A percentile compares a stretch with the other conserved stretches of the same genome.
Evolutionary conservation across 768 basidiomycete species (phyloP).

Genomic region (Agrocybe chaxingu): DNA sequence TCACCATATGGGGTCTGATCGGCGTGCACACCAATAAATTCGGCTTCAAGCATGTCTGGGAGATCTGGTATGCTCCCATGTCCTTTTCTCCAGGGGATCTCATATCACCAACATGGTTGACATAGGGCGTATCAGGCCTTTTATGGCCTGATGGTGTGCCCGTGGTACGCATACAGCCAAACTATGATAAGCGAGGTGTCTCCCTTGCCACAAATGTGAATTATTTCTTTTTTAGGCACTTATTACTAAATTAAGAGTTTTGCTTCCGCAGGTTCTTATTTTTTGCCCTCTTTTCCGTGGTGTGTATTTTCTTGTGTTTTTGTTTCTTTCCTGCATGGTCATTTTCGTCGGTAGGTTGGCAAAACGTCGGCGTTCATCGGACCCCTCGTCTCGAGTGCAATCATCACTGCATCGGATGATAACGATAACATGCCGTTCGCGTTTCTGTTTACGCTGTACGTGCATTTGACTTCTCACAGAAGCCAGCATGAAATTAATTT

Average conservation of each 20-base stretch:
- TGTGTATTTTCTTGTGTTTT: constrained; percentile 21
- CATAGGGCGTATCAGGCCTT: constrained; percentile 65
- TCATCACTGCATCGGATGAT: constrained; percentile 63
- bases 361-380: constrained; percentile 79
- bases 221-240: constrained; percentile 1
- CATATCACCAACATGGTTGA: neutral
- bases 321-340: neutral
- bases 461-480: constrained; percentile 8
- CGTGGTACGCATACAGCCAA: constrained; percentile 81
- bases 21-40: constrained; percentile 73
- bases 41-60: constrained; percentile 84
- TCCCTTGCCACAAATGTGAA: constrained; percentile 66
- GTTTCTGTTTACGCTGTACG: constrained; percentile 68
- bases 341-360: constrained; percentile 42
- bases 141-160: constrained; percentile 72
- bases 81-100: neutral
- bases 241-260: neutral
- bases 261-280: constrained; percentile 52
- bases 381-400: constrained; percentile 71
- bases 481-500: neutral
- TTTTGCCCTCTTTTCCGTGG: constrained; percentile 73
- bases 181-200: constrained; percentile 83
- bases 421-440: constrained; percentile 78
- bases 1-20: constrained; percentile 73
- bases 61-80: constrained; percentile 53